Evolutionary conservation across 768 basidiomycete species (phyloP).

Genomic region (Cyathus striatus): DNA sequence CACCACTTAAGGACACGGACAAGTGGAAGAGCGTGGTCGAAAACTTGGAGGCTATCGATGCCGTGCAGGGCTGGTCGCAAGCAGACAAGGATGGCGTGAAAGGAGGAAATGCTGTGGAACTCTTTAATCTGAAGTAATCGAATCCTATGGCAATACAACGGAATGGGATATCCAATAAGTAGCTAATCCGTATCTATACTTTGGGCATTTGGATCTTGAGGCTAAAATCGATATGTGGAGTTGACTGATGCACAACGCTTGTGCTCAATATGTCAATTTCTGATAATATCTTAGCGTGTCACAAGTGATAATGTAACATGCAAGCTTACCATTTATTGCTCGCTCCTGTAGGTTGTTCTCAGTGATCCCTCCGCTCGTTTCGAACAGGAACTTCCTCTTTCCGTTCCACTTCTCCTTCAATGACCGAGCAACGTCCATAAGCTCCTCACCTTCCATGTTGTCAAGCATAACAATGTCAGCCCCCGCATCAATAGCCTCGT

Average conservation of each 20-base stretch:
- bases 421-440: conserved; percentile 60
- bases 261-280: conserved; percentile 96
- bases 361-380: conserved; percentile 94
- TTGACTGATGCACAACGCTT: conserved; percentile 85
- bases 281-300: conserved; percentile 19
- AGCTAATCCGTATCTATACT: background rate
- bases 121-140: conserved; percentile 51
- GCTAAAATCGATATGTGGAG: conserved; percentile 94
- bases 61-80: conserved; percentile 55
- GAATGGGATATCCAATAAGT: no score
- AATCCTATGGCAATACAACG: no score
- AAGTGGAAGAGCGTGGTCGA: conserved; percentile 86
- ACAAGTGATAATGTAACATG: no score
- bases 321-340: conserved; percentile 75
- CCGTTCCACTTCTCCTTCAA: conserved; percentile 79
- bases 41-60: conserved; percentile 75
- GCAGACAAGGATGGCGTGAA: conserved; percentile 60
- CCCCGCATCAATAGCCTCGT: conserved; percentile 96
- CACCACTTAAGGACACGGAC: conserved; percentile 59
- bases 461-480: conserved; percentile 96
- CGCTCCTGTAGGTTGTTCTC: conserved; percentile 78
- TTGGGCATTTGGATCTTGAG: conserved; percentile 82
- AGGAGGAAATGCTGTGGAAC: conserved; percentile 65
- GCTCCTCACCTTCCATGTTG: conserved; percentile 77
- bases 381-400: conserved; percentile 81